Base-by-base conservation (phyloP, 129 eudicot genomes). In the Gnaphalium uliginosum region DNA sequence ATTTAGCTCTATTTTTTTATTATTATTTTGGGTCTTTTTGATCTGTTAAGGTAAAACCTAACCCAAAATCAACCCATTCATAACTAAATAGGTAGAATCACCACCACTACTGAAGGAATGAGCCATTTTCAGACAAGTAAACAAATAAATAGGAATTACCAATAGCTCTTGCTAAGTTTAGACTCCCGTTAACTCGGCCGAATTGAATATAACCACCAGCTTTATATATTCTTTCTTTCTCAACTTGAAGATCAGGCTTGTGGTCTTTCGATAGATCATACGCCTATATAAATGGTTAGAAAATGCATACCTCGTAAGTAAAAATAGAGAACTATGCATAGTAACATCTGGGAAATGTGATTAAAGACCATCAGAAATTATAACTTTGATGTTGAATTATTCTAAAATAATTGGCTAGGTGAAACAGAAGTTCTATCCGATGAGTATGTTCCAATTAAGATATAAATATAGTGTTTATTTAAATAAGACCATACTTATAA, bases 121-220 rank as follows among this genome's bases (percentile, higher is more conserved):
- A 46, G n/a, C 53, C 53, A 46, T 46, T 43, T 43, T 13, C 53
- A 46, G 53, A n/a, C 13, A 50, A 24, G 14, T 22, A 70, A 75
- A 60, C 2, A 39, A 57, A 61, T 8, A 71, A 17, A 24, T 24
- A 19, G 35, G 1, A 46, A 68, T n/a, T 82, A 93, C 98, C 98
- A 26, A 93, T 93, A 21, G 98, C 98, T 78, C 98, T 87, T 62
- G 98, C 69, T 88, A 93, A 78, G 81, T 93, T 93, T 48, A 93
- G 76, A 81, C 88, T 86, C 84, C 97, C 96, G 73, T 94, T 94
- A 22, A 94, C 89, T 64, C 97, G 91, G 48, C 98, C 98, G 71
- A 76, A 85, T 25, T 85, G 88, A 65, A 94, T 86, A 79, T 72
- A 94, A 51, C 98, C 98, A 53, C 98, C 97, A 66, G 98, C 98